These are phyloP conservation scores for Citrus mangshanensis DNA, from an alignment of 345 rosid species.

Conservation along the genomic window DNA sequence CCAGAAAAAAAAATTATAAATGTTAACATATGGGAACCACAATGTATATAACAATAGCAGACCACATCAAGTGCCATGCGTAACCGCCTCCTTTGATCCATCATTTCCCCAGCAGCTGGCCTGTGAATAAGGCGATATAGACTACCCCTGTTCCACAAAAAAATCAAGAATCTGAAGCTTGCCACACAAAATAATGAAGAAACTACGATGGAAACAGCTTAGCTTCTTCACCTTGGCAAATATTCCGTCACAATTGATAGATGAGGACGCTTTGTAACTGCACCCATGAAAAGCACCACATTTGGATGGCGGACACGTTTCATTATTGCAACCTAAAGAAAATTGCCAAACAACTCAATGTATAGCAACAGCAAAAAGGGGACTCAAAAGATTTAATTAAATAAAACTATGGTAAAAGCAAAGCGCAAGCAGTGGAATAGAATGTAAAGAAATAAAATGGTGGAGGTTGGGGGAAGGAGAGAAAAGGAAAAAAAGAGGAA, in stretches of 20 bases:
- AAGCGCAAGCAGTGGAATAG: neutral
- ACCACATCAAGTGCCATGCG: slow-evolving; percentile 98
- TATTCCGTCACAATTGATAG: slow-evolving; percentile 92
- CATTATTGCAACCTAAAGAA: slow-evolving; percentile 84
- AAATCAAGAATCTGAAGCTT: slow-evolving; percentile 11
- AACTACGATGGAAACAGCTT: neutral
- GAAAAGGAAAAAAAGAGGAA: neutral
- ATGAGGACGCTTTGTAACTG: slow-evolving; percentile 86
- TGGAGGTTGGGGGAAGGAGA: neutral
- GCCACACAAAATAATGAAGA: neutral
- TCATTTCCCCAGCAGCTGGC: slow-evolving; percentile 76
- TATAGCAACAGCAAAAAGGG: neutral
- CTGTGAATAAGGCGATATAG: slow-evolving; percentile 83
- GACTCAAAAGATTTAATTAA: neutral
- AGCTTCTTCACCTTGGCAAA: slow-evolving; percentile 63
- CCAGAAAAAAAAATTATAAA: neutral
- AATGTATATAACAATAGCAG: slow-evolving; percentile 22
- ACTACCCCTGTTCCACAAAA: slow-evolving; percentile 70
- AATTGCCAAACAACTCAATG: neutral
- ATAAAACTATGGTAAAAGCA: neutral
- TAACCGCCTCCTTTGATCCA: slow-evolving; percentile 82
- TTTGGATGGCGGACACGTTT: slow-evolving; percentile 96
- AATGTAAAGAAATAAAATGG: neutral
- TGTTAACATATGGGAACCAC: neutral
- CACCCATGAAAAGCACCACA: slow-evolving; percentile 99